phyloP scores from a whole-genome alignment of 495 filamentous ascomycete species.

The Entonaema liquescens region DNA sequence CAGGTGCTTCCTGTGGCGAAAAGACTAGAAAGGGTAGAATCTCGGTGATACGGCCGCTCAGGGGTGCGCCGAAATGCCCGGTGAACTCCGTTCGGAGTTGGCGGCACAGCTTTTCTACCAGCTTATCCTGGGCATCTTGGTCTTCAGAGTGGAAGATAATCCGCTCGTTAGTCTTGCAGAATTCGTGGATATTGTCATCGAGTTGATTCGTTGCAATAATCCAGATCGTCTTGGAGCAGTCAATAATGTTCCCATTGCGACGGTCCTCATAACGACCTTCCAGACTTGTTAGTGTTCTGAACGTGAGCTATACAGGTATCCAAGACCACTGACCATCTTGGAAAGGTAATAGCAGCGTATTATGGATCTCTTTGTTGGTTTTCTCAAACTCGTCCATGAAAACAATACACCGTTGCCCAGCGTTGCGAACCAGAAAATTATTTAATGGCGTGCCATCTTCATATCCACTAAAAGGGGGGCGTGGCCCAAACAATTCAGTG shows the following conservation, averaged over 20 bases:
- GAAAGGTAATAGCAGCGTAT: not conserved
- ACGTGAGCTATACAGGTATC: not conserved
- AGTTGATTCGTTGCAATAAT: not conserved
- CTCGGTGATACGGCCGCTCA: not conserved
- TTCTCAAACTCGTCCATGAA: not conserved
- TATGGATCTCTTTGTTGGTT: not conserved
- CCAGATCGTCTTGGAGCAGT: not conserved
- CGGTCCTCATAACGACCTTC: not conserved
- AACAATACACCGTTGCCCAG: not conserved
- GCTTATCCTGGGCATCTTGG: not conserved
- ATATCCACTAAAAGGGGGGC: not conserved
- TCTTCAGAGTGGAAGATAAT: not conserved
- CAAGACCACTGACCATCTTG: not conserved
- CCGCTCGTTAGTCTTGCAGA: not conserved
- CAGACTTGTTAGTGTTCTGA: not conserved
- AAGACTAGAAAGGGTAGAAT: not conserved
- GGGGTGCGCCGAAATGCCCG: not conserved
- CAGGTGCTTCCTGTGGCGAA: not conserved
- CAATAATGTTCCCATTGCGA: not conserved
- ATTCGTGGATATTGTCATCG: not conserved
- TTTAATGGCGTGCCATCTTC: not conserved
- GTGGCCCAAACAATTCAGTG: not conserved
- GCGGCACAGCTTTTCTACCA: not conserved
- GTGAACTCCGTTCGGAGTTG: not conserved
- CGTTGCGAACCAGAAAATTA: not conserved